Evolutionary conservation across 2,329 filamentous ascomycete genomes (phyloP), one percentile per base, ranked within the genome.

Genomic region (Aureobasidium sp.): DNA sequence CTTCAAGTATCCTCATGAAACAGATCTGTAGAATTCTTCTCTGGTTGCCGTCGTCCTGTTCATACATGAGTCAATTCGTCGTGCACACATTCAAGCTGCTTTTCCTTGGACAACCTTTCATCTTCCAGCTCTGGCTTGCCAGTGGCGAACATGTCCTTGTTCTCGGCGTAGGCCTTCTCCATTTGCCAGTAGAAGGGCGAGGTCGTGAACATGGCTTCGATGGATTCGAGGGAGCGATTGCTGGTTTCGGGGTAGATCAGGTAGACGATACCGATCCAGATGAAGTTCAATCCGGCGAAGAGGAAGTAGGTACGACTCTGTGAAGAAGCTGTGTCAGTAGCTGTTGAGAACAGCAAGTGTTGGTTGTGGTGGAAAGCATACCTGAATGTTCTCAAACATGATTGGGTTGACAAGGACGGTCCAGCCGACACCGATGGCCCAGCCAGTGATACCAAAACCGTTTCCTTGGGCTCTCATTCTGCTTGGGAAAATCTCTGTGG

Each of bases 391-490:
- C 46, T 67, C 71, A 63, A 83, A 79, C 76, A 84, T 80, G 68
- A 83, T 79, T 29, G 79, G 79, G 65, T 72, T 83, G 64, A 83
- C 77, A 51, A 83, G 73, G 2, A 76, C 76, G 1, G 81, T 83
- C 78, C 80, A 78, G 39, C 82, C 82, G 9, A 81, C 78, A 41
- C 82, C 83, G 63, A 83, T 77, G 20, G 83, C 82, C 82, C 83
- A 85, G 1, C 82, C 82, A 1, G 81, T 80, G 63, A 85, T 83
- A 20, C 79, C 80, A 65, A 85, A 84, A 8, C 81, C 81, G 67
- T 84, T 82, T 8, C 82, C 83, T 68, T 84, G 80, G n/a, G 82
- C 81, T 26, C 83, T 77, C 57, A 84, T 76, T 47, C 82, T 79
- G 17, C 77, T 80, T 1, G 82, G 78, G 71, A 82, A 85, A 62